phyloP scores from a whole-genome alignment of 768 basidiomycete species.

The Suillus variegatus region DNA sequence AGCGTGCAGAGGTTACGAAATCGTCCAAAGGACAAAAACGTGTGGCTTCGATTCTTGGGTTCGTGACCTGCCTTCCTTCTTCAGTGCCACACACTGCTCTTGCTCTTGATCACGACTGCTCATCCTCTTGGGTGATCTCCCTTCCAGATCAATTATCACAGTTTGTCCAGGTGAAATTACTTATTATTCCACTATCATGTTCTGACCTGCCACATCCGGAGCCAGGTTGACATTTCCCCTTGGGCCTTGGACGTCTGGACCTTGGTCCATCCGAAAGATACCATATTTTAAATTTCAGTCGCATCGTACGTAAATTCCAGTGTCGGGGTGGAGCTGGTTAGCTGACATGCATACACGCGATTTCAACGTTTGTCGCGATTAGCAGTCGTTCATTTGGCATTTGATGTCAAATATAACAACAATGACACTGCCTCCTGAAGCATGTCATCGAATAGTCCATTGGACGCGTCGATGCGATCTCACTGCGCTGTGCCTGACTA shows the following conservation, averaged over 20 bases:
- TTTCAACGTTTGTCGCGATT: conserved; percentile 7
- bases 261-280: neutral
- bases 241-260: neutral
- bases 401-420: conserved; percentile 19
- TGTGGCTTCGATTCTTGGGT: conserved; percentile 2
- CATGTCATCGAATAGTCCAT: conserved; percentile 42
- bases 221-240: neutral
- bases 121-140: neutral
- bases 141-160: neutral
- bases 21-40: conserved; percentile 12
- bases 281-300: neutral
- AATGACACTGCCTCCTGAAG: conserved; percentile 41
- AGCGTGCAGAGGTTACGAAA: conserved; percentile 11
- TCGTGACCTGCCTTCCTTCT: neutral
- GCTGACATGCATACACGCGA: conserved; percentile 6
- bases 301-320: conserved; percentile 5
- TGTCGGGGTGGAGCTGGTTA: conserved; percentile 1
- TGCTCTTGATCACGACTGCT: neutral
- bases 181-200: neutral
- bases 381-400: neutral
- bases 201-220: neutral
- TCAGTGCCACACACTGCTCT: neutral
- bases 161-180: neutral
- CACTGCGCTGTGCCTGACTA: conserved; percentile 43
- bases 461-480: conserved; percentile 41